Evolutionary conservation across 805 yeast species (phyloP).

Genomic region (Monosporozyma siamensis): DNA sequence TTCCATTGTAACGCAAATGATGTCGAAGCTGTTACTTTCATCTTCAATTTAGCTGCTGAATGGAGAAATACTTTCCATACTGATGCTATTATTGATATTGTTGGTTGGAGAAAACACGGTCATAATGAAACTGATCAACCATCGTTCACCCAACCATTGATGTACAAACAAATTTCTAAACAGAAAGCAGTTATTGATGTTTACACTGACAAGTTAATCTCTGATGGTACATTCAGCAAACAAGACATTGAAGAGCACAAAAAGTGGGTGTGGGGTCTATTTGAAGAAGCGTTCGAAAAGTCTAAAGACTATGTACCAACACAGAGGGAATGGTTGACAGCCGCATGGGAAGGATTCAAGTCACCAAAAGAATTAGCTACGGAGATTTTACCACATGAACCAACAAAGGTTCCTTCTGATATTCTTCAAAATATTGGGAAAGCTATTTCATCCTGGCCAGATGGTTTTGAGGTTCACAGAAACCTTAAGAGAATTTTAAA

Average conservation of each 20-base stretch:
- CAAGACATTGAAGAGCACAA: slow-evolving; percentile 93
- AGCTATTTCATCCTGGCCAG: slow-evolving; percentile 75
- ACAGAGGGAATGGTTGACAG: slow-evolving; percentile 94
- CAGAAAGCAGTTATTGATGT: slow-evolving; percentile 83
- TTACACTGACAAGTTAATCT: slow-evolving; percentile 68
- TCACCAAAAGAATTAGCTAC: slow-evolving; percentile 94
- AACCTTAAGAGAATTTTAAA: slow-evolving; percentile 91
- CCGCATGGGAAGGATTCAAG: slow-evolving; percentile 98
- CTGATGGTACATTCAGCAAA: slow-evolving; percentile 81
- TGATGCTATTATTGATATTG: slow-evolving; percentile 92
- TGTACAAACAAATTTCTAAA: slow-evolving; percentile 86
- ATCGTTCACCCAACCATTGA: slow-evolving; percentile 93
- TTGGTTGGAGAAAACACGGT: slow-evolving; percentile 97
- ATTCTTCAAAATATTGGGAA: slow-evolving; percentile 70
- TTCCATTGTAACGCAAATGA: slow-evolving; percentile 99
- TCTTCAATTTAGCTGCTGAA: slow-evolving; percentile 95
- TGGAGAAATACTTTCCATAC: slow-evolving; percentile 96
- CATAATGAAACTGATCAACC: slow-evolving; percentile 99
- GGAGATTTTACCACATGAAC: slow-evolving; percentile 90
- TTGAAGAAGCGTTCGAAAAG: slow-evolving; percentile 83
- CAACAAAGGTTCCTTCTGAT: slow-evolving; percentile 76
- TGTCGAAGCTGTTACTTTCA: slow-evolving; percentile 83
- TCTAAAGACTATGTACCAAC: slow-evolving; percentile 86
- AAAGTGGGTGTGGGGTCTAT: slow-evolving; percentile 92
- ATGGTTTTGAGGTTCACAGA: slow-evolving; percentile 80